Base-by-base conservation (phyloP, 2,329 filamentous ascomycete genomes). In the Diaporthe eres region DNA sequence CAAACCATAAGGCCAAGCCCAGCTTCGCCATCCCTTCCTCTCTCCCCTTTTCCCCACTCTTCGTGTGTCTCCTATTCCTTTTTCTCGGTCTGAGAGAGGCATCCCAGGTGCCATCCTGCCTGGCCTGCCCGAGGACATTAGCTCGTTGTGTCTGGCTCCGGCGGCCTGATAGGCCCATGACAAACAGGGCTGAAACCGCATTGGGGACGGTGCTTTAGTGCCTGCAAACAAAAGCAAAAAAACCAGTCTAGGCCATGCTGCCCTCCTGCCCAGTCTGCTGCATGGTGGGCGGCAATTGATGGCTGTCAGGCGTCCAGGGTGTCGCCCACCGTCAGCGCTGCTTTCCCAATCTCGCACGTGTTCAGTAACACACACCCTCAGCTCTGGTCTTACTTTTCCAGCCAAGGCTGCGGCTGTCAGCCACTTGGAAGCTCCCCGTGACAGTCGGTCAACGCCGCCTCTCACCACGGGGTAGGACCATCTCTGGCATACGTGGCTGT, bases 371-470 rank as follows among this genome's bases (percentile, higher is more conserved):
- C 60, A 58, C 53, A 37, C 47, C 58, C 13, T 39, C 42, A 53
- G 39, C 34, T 55, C 31, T 57, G 47, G 47, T 55, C 42, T 58
- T 47, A 34, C 39, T 57, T 65, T 65, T 37, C 58, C 58, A 55
- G 34, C 58, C 25, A 55, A 44, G 31, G 37, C 71, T 55, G 53
- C 47, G 31, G 49, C 72, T 44, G 51, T 57, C 49, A 74, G 51
- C 58, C 72, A 74, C 51, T 57, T 58, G 72, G 60, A 68, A 57
- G 31, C 60, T 58, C 53, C 31, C 51, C 60, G 47, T n/a, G 28
- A 47, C 22, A 72, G 28, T 15, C 44, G 71, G 42, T 42, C 58
- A 65, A 25, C 31, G 44, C 71, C 42, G 55, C 28, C 65, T 39
- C 28, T 70, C 65, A 70, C 22, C 22, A 37, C 7, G 28, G 5